Percentiles rank a stretch among this genome's conserved stretches.
Evolutionary conservation across 352 stramenopile species (phyloP).

Genomic region (Aphanomyces astaci): DNA sequence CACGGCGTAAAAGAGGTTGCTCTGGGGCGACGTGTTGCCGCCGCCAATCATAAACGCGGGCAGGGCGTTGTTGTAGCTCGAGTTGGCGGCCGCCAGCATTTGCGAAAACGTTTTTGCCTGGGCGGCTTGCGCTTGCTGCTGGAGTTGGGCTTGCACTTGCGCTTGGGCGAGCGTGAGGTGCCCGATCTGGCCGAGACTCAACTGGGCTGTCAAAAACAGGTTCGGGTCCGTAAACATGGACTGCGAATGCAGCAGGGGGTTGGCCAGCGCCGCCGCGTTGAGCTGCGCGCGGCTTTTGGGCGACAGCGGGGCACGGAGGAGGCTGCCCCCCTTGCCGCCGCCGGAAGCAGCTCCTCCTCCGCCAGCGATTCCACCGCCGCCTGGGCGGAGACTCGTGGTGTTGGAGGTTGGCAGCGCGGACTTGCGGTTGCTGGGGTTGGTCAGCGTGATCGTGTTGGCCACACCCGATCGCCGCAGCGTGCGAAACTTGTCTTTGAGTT

Average conservation of each 20-base stretch:
- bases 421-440: constrained; percentile 40
- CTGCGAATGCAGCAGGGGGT: constrained; percentile 29
- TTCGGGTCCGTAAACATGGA: constrained; percentile 29
- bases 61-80: constrained; percentile 33
- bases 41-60: constrained; percentile 18
- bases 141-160: constrained; percentile 39
- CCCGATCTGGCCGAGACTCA: constrained; percentile 23
- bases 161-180: constrained; percentile 36
- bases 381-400: not conserved
- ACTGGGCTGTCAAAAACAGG: constrained; percentile 32
- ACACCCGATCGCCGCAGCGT: constrained; percentile 62
- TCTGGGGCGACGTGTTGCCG: constrained; percentile 13
- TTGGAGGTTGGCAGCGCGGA: constrained; percentile 10
- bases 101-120: constrained; percentile 62
- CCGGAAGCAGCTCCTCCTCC: constrained; percentile 15
- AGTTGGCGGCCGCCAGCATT: constrained; percentile 37
- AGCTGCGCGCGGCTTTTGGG: constrained; percentile 17
- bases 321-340: constrained; percentile 29
- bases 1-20: constrained; percentile 10
- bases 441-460: constrained; percentile 34
- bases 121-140: constrained; percentile 30
- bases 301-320: constrained; percentile 28
- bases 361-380: not conserved
- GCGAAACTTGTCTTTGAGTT: constrained; percentile 79
- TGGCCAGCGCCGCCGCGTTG: constrained; percentile 11